Base-by-base conservation (phyloP, 1,139 yeast genomes). In the Geotrichum restrictum region DNA sequence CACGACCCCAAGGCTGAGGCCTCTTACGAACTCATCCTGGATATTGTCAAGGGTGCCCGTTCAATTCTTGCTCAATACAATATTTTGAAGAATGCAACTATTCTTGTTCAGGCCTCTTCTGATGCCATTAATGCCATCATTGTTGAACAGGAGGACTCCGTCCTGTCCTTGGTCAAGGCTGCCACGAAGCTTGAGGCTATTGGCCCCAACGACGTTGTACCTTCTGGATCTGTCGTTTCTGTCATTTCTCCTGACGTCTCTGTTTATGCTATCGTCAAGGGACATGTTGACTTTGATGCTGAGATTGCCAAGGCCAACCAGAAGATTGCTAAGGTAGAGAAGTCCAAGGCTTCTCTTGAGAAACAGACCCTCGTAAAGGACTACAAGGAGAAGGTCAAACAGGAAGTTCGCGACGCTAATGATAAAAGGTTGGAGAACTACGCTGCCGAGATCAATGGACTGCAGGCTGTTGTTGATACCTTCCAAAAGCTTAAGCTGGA, bases 261-360 rank as follows among this genome's bases (percentile, higher is more conserved):
- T 57, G 98, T 91, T 37, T 96, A 88, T 65, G 81, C 91, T 36
- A 78, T 93, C 68, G 97, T 93, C 56, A 88, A 88, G 77, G 98
- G 98, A 53, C 94, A 87, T 68, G 83, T 93, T 62, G 97, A 93
- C 68, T 80, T 91, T 63, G 97, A 89, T 63, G 84, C 86, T 49
- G 98, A 93, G 73, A 87, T 93, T 64, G 67, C 77, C 61, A 93
- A 91, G 78, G 95, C 91, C 45, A 70, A 76, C 64, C 82, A 81
- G 78, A 89, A 86, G 74, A 77, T 89, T 65, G 77, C 72, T 54
- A 83, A 81, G 70, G 74, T 78, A 40, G 68, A 70, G 58, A 76
- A 74, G 62, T 66, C 75, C 53, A 76, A 78, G 64, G 73, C 72
- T 45, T 70, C 74, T 56, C 73, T 83, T 53, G 78, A 79, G 62